These are phyloP conservation scores for Cucumis sativus DNA, from an alignment of 306 rosid species.

Conservation along the genomic window DNA sequence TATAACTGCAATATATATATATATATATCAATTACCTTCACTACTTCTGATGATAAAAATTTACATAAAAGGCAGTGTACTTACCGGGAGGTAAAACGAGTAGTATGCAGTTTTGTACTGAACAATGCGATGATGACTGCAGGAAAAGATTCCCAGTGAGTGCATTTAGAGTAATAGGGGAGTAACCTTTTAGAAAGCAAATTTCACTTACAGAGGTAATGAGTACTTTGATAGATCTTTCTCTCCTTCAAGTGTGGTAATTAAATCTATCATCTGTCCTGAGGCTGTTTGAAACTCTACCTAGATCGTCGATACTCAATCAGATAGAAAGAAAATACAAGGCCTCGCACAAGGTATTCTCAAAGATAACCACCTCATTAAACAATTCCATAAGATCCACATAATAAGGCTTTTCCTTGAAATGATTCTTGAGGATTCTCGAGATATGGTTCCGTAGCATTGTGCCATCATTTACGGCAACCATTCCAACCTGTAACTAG, in stretches of 20 bases:
- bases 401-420: constrained; percentile 64
- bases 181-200: background rate
- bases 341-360: background rate
- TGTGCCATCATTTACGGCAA: constrained; percentile 78
- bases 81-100: constrained; percentile 90
- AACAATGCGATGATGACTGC: constrained; percentile 89
- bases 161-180: background rate
- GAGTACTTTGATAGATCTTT: constrained; percentile 82
- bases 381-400: constrained; percentile 81
- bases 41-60: background rate
- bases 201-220: constrained; percentile 52
- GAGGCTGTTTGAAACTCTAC: constrained; percentile 94
- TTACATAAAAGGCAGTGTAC: constrained; percentile 10
- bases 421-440: constrained; percentile 67
- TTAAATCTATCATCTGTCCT: constrained; percentile 96
- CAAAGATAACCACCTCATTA: constrained; percentile 49
- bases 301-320: constrained; percentile 15
- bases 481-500: constrained; percentile 55
- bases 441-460: constrained; percentile 66
- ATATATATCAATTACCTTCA: background rate
- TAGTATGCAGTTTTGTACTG: constrained; percentile 90
- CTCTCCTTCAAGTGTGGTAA: constrained; percentile 83
- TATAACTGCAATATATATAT: background rate
- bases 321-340: background rate
- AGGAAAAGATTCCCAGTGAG: background rate